phyloP scores from a whole-genome alignment of 139 green algal genomes.

The Pycnococcus provasolii region DNA sequence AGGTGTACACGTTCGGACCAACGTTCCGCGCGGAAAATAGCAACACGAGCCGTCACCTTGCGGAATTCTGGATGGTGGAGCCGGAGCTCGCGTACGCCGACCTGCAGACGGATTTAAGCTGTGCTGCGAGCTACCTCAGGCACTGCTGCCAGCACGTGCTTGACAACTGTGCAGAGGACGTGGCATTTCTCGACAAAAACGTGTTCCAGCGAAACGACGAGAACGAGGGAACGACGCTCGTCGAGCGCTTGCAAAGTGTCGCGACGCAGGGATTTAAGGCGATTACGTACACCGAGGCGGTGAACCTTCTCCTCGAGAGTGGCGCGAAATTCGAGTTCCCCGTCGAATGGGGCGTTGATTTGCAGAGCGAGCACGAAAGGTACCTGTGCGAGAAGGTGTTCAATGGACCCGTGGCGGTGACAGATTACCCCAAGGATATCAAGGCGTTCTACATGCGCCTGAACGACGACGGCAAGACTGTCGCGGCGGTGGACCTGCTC shows the following conservation, averaged over 20 bases:
- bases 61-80: slow-evolving; percentile 99
- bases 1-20: slow-evolving; percentile 69
- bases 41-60: slow-evolving; percentile 85
- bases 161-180: slow-evolving; percentile 55
- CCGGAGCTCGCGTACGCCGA: slow-evolving; percentile 92
- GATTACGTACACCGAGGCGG: slow-evolving; percentile 62
- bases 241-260: slow-evolving; percentile 28
- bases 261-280: slow-evolving; percentile 36
- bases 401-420: slow-evolving; percentile 40
- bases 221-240: not conserved
- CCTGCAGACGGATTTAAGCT: slow-evolving; percentile 58
- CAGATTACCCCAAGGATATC: slow-evolving; percentile 51
- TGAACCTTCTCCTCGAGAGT: slow-evolving; percentile 43
- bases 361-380: slow-evolving; percentile 63
- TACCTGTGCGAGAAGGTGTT: slow-evolving; percentile 53
- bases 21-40: slow-evolving; percentile 93
- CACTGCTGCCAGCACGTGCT: slow-evolving; percentile 43
- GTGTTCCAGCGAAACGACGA: slow-evolving; percentile 37
- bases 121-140: slow-evolving; percentile 61
- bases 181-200: slow-evolving; percentile 54
- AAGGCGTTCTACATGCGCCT: slow-evolving; percentile 75
- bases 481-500: slow-evolving; percentile 65
- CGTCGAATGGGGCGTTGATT: slow-evolving; percentile 40
- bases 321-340: slow-evolving; percentile 58
- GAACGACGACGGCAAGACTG: slow-evolving; percentile 66